A percentile compares a stretch with the other conserved stretches of the same genome.
These are phyloP conservation scores for Penicillium soppii DNA, from an alignment of 495 filamentous ascomycete species.

Conservation along the genomic window DNA sequence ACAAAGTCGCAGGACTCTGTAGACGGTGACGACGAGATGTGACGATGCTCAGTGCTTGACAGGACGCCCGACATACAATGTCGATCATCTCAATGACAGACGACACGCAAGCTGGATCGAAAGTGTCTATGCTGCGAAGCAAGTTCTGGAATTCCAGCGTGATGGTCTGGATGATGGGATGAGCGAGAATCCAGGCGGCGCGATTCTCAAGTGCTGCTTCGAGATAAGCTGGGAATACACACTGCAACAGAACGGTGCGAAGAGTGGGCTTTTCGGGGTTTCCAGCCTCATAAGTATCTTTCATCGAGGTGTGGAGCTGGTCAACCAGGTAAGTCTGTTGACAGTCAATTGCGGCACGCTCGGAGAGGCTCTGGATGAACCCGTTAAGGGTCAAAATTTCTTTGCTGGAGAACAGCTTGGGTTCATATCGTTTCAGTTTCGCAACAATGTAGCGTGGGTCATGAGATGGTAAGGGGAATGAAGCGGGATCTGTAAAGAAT, in stretches of 20 bases:
- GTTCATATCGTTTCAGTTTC: slow-evolving; percentile 61
- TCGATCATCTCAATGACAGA: slow-evolving; percentile 45
- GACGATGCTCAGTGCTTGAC: slow-evolving; percentile 33
- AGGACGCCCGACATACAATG: slow-evolving; percentile 42
- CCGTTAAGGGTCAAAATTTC: slow-evolving; percentile 56
- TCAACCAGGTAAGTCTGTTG: slow-evolving; percentile 58
- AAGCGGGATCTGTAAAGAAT: slow-evolving; percentile 66
- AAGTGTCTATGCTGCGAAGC: slow-evolving; percentile 49
- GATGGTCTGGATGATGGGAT: slow-evolving; percentile 55
- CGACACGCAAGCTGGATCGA: slow-evolving; percentile 38
- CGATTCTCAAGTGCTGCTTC: slow-evolving; percentile 47
- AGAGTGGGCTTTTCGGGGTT: slow-evolving; percentile 47
- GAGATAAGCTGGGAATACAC: slow-evolving; percentile 66
- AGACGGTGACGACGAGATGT: slow-evolving; percentile 31
- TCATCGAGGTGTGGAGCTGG: slow-evolving; percentile 59
- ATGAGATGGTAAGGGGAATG: slow-evolving; percentile 62
- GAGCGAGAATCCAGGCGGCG: slow-evolving; percentile 58
- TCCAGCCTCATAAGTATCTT: slow-evolving; percentile 47
- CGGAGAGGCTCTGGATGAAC: slow-evolving; percentile 64
- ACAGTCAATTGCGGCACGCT: slow-evolving; percentile 60
- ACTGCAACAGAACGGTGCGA: slow-evolving; percentile 55
- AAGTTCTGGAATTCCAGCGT: slow-evolving; percentile 44
- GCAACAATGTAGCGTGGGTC: slow-evolving; percentile 72
- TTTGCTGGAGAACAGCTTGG: slow-evolving; percentile 52
- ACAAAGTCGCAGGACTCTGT: slow-evolving; percentile 38